Evolutionary conservation across 176 grass and related monocot species (phyloP).

Genomic region (Rhynchospora breviuscula): DNA sequence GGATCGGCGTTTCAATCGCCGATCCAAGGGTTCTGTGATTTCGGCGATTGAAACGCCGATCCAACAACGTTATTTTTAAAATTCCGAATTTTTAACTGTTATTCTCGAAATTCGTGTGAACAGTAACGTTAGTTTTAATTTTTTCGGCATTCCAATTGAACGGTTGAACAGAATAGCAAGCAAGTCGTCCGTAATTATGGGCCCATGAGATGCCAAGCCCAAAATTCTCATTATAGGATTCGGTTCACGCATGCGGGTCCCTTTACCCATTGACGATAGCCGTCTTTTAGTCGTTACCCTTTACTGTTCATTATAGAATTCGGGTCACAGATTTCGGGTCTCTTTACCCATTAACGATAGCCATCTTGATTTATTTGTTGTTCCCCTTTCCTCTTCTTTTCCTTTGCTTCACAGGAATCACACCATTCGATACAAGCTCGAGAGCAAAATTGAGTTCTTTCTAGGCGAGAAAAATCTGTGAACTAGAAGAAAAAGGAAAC

Average conservation of each 20-base stretch:
- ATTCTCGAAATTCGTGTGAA: no score
- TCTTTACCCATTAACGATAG: neutral
- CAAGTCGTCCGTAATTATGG: neutral
- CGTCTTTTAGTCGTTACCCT: no score
- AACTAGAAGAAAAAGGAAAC: neutral
- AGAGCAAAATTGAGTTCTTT: conserved; percentile 9
- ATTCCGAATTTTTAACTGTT: no score
- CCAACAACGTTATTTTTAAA: no score
- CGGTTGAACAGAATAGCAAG: no score
- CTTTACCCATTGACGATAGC: neutral
- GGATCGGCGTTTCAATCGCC: no score
- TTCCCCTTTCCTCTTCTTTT: neutral
- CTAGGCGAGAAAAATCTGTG: neutral
- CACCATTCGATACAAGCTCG: neutral
- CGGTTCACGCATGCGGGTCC: neutral
- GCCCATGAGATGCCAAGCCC: neutral
- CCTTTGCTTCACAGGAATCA: neutral
- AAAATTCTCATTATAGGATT: neutral
- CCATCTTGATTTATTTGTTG: no score
- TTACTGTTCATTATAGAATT: neutral
- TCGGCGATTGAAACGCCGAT: no score
- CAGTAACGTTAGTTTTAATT: no score
- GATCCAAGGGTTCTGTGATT: no score
- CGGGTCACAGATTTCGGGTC: neutral
- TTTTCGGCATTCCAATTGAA: no score